Conservation (phyloP, 805 yeast species). For the Wickerhamomyces canadensis region DNA sequence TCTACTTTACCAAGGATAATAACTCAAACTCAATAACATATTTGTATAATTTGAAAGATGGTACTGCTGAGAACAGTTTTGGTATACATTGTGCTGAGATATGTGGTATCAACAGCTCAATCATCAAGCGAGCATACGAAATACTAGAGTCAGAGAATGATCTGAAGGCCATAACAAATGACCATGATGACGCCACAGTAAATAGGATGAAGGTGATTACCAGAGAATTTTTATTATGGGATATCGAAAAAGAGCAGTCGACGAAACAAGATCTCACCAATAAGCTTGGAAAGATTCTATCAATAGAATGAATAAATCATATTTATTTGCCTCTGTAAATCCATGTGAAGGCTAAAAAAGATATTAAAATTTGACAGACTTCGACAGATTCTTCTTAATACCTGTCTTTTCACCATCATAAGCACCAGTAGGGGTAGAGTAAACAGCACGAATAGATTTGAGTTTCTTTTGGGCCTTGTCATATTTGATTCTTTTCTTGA, state of each 20-base stretch:
- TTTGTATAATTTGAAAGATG: constrained; percentile 28
- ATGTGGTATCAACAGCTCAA: constrained; percentile 29
- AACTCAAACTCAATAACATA: constrained; percentile 23
- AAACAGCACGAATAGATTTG: constrained; percentile 86
- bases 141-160: constrained; percentile 15
- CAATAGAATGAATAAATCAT: background rate
- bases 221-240: constrained; percentile 17
- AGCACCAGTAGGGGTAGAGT: constrained; percentile 65
- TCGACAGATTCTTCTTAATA: constrained; percentile 90
- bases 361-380: constrained; percentile 66
- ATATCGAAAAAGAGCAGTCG: constrained; percentile 8
- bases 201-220: constrained; percentile 12
- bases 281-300: constrained; percentile 3
- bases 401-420: constrained; percentile 96
- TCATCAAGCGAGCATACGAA: constrained; percentile 29
- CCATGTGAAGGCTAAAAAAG: no score
- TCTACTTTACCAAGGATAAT: constrained; percentile 13
- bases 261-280: background rate
- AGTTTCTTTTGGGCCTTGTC: constrained; percentile 93
- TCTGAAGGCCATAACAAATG: constrained; percentile 5
- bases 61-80: constrained; percentile 29
- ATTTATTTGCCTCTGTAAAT: no score
- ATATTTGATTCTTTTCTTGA: constrained; percentile 96
- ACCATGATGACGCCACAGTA: background rate
- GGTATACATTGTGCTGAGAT: constrained; percentile 37